A percentile compares a stretch with the other conserved stretches of the same genome.
These are phyloP conservation scores for Beauveria caledonica DNA, from an alignment of 2,329 filamentous ascomycete species.

Conservation along the genomic window DNA sequence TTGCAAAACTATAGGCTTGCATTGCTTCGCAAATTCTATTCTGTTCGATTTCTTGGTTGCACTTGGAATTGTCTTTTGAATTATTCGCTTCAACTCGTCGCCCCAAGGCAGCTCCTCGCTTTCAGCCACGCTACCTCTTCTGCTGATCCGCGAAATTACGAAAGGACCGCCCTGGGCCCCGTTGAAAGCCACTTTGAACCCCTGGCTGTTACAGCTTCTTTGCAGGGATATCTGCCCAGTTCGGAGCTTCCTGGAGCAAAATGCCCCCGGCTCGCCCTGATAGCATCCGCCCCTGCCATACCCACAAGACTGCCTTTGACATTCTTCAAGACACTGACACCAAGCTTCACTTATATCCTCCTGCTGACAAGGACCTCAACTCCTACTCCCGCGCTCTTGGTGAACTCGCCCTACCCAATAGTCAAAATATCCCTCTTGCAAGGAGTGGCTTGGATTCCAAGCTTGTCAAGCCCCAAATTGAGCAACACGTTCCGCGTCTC, in stretches of 20 bases:
- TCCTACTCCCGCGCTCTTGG: slow-evolving; percentile 16
- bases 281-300: not conserved
- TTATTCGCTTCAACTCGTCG: not conserved
- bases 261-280: not conserved
- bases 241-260: not conserved
- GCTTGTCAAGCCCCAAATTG: slow-evolving; percentile 14
- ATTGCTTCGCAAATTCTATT: not conserved
- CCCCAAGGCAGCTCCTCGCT: not conserved
- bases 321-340: not conserved
- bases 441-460: slow-evolving; percentile 13
- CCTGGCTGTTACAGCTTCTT: slow-evolving; percentile 8
- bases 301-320: slow-evolving; percentile 4
- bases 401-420: slow-evolving; percentile 20
- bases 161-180: slow-evolving; percentile 9
- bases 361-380: slow-evolving; percentile 5
- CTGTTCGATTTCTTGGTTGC: not conserved
- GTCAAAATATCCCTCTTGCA: slow-evolving; percentile 16
- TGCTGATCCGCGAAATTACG: slow-evolving; percentile 17
- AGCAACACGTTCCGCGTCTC: slow-evolving; percentile 17
- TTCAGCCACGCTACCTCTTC: slow-evolving; percentile 2
- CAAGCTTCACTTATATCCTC: slow-evolving; percentile 7
- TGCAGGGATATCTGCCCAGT: not conserved
- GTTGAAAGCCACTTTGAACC: slow-evolving; percentile 6
- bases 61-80: not conserved
- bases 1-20: not conserved